Base-by-base conservation (phyloP, 768 basidiomycete genomes). In the Agrocybe pediades region DNA sequence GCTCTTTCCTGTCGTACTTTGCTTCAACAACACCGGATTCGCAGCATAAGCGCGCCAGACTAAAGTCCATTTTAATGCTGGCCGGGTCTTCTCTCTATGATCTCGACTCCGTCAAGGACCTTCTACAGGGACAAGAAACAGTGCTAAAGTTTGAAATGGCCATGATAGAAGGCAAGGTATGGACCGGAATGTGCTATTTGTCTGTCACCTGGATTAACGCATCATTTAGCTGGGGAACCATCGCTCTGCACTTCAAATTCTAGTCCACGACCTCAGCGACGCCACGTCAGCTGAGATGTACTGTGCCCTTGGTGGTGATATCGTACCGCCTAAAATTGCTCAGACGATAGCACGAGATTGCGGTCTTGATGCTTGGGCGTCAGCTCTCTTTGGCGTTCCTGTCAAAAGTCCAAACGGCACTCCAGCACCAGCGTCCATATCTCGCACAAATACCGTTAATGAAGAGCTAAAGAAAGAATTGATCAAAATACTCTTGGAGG, bases 21-120 rank as follows among this genome's bases (percentile, higher is more conserved):
- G 78, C 86, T 2, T 85, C 88, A n/a, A 88, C 88, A 20, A 90
- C 92, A 3, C 92, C 92, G 1, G 83, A 90, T 51, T 90, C 91
- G 0, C 78, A 80, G 15, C 79, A 84, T 53, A 94, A 94, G 67
- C 81, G 82, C 17, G 73, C 75, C 1, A 83, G 93, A 21, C 77
- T 96, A 58, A 92, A 90, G 66, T 75, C 84, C 0, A 72, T 87
- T n/a, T 72, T 96, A 1, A 87, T 94, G 62, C 76, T 98, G 0
- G 89, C 95, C 59, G 86, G 86, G 6, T 92, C 90, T 1, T 73
- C 76, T 1, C 68, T 83, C 4, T 93, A 90, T 61, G 86, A 93
- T 63, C 72, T 82, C 1, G 66, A 71, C 2, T 45, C 56, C 0
- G 70, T 88, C 2, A 74, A 75, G 13, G 61, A 73, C 20, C 70